Percentiles rank a stretch among this genome's conserved stretches.
These are phyloP conservation scores for Anisodus tanguticus DNA, from an alignment of 257 asterid genomes.

Conservation along the genomic window DNA sequence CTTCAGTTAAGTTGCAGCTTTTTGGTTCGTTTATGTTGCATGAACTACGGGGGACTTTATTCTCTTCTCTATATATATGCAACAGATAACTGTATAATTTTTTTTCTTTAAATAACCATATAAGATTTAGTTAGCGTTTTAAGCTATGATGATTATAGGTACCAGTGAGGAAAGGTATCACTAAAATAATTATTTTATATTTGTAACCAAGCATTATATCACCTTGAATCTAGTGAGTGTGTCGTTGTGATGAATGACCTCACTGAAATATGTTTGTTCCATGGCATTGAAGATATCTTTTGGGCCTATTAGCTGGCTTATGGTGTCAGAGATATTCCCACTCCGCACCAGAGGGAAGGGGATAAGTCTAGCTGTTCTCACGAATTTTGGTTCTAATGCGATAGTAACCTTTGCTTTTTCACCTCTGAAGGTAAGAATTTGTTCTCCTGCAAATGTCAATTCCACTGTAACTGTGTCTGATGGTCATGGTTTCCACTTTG, in stretches of 20 bases:
- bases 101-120: background rate
- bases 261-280: background rate
- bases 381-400: conserved; percentile 93
- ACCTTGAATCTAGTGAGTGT: background rate
- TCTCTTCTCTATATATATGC: background rate
- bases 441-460: background rate
- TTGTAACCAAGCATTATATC: conserved; percentile 11
- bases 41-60: background rate
- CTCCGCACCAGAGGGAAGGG: conserved; percentile 96
- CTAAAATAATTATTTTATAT: background rate
- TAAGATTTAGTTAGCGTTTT: background rate
- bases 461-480: background rate
- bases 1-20: background rate
- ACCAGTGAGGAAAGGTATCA: background rate
- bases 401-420: conserved; percentile 94
- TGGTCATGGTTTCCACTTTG: conserved; percentile 30
- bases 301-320: conserved; percentile 99
- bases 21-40: background rate
- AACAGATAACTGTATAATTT: background rate
- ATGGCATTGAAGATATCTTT: conserved; percentile 72
- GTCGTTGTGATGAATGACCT: background rate
- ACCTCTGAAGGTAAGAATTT: conserved; percentile 71
- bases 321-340: conserved; percentile 99
- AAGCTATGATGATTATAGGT: conserved; percentile 2
- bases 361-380: conserved; percentile 95